Percentiles rank a stretch among this genome's conserved stretches.
Conservation (phyloP, 2,329 filamentous ascomycete species). For the Westerdykella ornata region DNA sequence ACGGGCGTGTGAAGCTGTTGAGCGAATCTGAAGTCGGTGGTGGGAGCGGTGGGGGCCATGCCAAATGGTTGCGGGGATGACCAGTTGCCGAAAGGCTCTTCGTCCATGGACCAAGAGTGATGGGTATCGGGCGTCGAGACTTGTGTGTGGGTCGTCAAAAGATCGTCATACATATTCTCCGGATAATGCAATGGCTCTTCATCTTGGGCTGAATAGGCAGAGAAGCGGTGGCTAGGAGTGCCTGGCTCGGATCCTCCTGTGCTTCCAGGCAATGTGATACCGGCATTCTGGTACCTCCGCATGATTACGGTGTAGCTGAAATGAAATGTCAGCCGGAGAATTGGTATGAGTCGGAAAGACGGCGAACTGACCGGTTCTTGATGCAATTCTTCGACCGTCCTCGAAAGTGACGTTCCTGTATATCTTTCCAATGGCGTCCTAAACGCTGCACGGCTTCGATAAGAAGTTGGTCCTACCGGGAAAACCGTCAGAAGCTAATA, state of each 20-base stretch:
- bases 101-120: conserved; percentile 20
- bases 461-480: conserved; percentile 22
- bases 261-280: conserved; percentile 20
- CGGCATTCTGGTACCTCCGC: conserved; percentile 25
- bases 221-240: conserved; percentile 6
- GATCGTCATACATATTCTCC: conserved; percentile 12
- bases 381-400: conserved; percentile 36
- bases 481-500: conserved; percentile 1
- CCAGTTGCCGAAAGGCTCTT: conserved; percentile 18
- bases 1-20: conserved; percentile 5
- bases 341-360: not conserved
- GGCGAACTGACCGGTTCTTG: conserved; percentile 33
- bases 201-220: conserved; percentile 13
- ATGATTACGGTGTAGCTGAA: conserved; percentile 28
- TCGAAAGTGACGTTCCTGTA: conserved; percentile 30
- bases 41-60: conserved; percentile 5
- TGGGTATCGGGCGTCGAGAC: conserved; percentile 15
- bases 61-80: conserved; percentile 18
- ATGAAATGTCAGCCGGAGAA: conserved; percentile 1
- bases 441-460: conserved; percentile 28
- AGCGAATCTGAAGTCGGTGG: conserved; percentile 8
- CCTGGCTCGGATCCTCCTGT: conserved; percentile 16
- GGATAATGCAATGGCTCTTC: conserved; percentile 15
- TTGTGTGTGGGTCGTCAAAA: conserved; percentile 15
- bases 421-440: conserved; percentile 38